Base-by-base conservation (phyloP, 2,329 filamentous ascomycete genomes). In the Aspergillus fumigatus region DNA sequence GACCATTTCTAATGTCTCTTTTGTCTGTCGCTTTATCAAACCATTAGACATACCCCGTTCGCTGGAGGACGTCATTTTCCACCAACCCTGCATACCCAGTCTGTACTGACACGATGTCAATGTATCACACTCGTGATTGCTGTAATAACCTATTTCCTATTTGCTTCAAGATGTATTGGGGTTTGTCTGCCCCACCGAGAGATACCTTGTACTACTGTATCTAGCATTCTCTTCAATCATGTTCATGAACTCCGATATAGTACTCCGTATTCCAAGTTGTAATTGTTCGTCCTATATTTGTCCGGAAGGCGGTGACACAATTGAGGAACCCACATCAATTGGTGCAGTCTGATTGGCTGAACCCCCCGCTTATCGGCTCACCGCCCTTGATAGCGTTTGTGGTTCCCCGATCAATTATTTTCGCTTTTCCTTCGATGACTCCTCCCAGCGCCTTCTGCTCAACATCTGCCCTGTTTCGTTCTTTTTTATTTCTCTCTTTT, bases 381-480 rank as follows among this genome's bases (percentile, higher is more conserved):
- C 71, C 71, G 71, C 70, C 70, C 62, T 67, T 65, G 63, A 66
- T 68, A 65, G 61, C 59, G 54, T 54, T 49, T 48, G 56, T 50
- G 48, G 53, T 54, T 48, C 56, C 48, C 51, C 32, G 52, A 62
- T 17, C 32, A 58, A 60, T 54, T 56, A 55, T 65, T 60, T 61
- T 63, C 56, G 45, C 53, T 56, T 61, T 65, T 60, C 61, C 61
- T 59, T 55, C 61, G 60, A 59, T 55, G 57, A 50, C 27, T 52
- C 58, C 38, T 41, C 41, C 50, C 35, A 29, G 45, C 50, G 50
- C 50, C 40, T 50, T 52, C 32, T 49, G 27, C 53, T 51, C 50
- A 51, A 29, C 32, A 52, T 25, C 40, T 47, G 23, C 41, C 53
- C 52, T 29, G 26, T 61, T 58, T 52, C 40, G 58, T 52, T 50